These are phyloP conservation scores for Panus rudis DNA, from an alignment of 768 basidiomycete species.

Conservation along the genomic window DNA sequence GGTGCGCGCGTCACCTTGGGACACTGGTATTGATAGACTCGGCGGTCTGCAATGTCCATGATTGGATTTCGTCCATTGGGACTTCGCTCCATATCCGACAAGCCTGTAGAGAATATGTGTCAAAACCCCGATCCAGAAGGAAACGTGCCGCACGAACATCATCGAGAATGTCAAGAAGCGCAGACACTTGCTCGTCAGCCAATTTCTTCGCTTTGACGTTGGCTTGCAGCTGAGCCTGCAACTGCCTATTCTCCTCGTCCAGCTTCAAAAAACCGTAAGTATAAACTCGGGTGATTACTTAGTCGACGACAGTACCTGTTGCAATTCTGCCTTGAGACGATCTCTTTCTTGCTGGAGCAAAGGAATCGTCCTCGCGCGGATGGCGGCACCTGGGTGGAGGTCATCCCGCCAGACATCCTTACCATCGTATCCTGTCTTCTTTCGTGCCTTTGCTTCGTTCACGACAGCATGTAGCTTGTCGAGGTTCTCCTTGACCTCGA, in stretches of 20 bases:
- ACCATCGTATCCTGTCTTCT: constrained; percentile 33
- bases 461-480: constrained; percentile 67
- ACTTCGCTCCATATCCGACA: constrained; percentile 46
- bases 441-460: constrained; percentile 54
- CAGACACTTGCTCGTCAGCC: constrained; percentile 37
- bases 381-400: constrained; percentile 55
- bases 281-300: too few relatives aligned
- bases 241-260: constrained; percentile 44
- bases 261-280: constrained; percentile 41
- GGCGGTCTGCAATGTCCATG: constrained; percentile 32
- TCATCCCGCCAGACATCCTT: constrained; percentile 62
- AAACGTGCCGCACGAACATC: constrained; percentile 27
- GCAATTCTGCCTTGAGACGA: constrained; percentile 29
- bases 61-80: constrained; percentile 54
- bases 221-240: constrained; percentile 42
- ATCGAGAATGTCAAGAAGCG: constrained; percentile 48
- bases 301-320: constrained; percentile 20
- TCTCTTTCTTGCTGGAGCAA: constrained; percentile 40
- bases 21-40: too few relatives aligned
- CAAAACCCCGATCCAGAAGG: constrained; percentile 2
- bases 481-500: constrained; percentile 60
- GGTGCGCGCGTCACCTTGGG: too few relatives aligned
- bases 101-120: constrained; percentile 28
- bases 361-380: constrained; percentile 58
- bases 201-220: constrained; percentile 39